Percentiles rank a stretch among this genome's conserved stretches.
Evolutionary conservation across 345 rosid genomes (phyloP).

Genomic region (Syzygium jambos): DNA sequence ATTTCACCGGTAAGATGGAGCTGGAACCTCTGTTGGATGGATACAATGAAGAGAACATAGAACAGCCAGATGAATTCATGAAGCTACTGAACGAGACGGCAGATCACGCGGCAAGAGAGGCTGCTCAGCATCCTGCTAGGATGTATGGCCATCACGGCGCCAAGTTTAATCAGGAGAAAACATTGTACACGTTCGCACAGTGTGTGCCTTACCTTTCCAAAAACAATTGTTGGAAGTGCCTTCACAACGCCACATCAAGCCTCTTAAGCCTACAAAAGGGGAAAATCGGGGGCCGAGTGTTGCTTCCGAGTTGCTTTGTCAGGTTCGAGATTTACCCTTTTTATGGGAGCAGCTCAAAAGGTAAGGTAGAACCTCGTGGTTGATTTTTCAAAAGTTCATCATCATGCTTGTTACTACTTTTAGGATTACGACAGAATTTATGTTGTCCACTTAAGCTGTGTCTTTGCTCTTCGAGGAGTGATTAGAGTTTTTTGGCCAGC

Average conservation of each 20-base stretch:
- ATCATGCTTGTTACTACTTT: neutral
- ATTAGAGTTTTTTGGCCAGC: neutral
- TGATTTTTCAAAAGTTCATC: neutral
- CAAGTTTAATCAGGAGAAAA: neutral
- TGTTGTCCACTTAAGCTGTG: neutral
- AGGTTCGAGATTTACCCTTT: neutral
- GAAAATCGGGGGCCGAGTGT: neutral
- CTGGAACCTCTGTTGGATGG: neutral
- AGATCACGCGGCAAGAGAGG: neutral
- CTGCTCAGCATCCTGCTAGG: neutral
- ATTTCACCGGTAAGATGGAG: constrained; percentile 9
- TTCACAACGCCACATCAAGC: neutral
- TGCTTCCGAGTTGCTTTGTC: neutral
- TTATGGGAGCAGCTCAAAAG: neutral
- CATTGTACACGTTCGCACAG: neutral
- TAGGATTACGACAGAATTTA: neutral
- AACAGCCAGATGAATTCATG: neutral
- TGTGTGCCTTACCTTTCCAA: neutral
- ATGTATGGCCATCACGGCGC: neutral
- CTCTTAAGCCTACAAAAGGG: neutral
- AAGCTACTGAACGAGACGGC: neutral
- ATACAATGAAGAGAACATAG: neutral
- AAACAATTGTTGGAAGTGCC: neutral
- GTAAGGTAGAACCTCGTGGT: neutral
- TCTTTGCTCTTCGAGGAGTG: neutral